These are phyloP conservation scores for Fistulifera solaris DNA, from an alignment of 108 stramenopile species.

Conservation along the genomic window DNA sequence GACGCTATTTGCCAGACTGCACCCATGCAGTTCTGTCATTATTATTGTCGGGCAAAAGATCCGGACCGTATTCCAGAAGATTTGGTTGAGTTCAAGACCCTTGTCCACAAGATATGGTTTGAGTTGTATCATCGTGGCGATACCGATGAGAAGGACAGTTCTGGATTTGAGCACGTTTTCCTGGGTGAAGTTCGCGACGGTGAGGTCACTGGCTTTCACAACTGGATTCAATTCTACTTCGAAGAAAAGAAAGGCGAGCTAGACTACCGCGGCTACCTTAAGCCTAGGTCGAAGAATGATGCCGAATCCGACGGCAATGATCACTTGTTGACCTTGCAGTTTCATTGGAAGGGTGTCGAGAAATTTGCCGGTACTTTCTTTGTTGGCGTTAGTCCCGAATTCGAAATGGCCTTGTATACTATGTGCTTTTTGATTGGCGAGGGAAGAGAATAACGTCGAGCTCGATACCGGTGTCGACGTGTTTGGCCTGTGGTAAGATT, in stretches of 20 bases:
- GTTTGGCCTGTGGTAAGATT: too few relatives aligned
- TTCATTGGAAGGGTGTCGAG: conserved; percentile 77
- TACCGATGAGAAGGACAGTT: conserved; percentile 49
- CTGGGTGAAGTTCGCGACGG: conserved; percentile 82
- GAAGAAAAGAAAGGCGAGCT: conserved; percentile 75
- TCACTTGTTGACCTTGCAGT: conserved; percentile 79
- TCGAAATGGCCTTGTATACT: conserved; percentile 88
- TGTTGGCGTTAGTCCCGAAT: conserved; percentile 83
- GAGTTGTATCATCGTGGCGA: conserved; percentile 65
- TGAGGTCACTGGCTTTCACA: conserved; percentile 78
- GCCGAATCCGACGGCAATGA: conserved; percentile 43
- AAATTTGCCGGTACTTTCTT: conserved; percentile 76
- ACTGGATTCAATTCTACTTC: conserved; percentile 87
- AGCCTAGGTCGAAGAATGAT: conserved; percentile 41
- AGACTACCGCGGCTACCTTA: conserved; percentile 84
- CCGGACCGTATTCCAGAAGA: conserved; percentile 43
- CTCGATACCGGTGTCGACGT: conserved; percentile 47
- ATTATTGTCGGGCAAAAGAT: conserved; percentile 50
- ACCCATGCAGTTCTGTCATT: conserved; percentile 86
- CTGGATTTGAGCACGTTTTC: conserved; percentile 92
- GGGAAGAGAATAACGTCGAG: conserved; percentile 45
- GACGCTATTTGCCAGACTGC: conserved; percentile 70
- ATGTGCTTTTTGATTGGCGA: conserved; percentile 64
- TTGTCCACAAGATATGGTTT: conserved; percentile 83
- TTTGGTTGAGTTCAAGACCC: conserved; percentile 37